These are phyloP conservation scores for Nicotiana paniculata DNA, from an alignment of 257 asterid genomes.

Conservation along the genomic window DNA sequence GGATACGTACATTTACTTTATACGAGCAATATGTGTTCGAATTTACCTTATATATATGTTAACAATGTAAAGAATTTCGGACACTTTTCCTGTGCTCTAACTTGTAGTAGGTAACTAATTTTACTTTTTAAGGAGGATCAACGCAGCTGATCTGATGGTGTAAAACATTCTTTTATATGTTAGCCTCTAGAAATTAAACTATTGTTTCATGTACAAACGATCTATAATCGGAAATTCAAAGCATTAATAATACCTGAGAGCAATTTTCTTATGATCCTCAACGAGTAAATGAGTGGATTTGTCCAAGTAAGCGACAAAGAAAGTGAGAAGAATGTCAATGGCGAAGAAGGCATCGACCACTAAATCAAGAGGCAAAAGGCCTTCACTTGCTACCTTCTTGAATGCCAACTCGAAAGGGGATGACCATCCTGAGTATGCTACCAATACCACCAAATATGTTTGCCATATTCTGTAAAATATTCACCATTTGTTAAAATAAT, in stretches of 20 bases:
- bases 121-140: no score
- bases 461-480: constrained; percentile 67
- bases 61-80: no score
- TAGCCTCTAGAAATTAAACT: background rate
- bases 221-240: background rate
- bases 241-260: constrained; percentile 33
- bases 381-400: constrained; percentile 43
- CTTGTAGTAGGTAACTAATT: no score
- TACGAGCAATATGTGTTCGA: background rate
- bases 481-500: background rate
- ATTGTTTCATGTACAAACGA: background rate
- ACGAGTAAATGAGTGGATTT: constrained; percentile 66
- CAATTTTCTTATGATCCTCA: constrained; percentile 68
- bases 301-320: constrained; percentile 85
- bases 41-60: background rate
- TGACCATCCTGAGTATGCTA: constrained; percentile 92
- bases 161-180: no score
- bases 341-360: constrained; percentile 71
- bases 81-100: no score
- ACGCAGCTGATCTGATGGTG: background rate
- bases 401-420: constrained; percentile 92
- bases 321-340: constrained; percentile 65
- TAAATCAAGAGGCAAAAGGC: constrained; percentile 69
- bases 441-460: constrained; percentile 69
- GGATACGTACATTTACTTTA: background rate